phyloP scores from a whole-genome alignment of 768 basidiomycete genomes.

The Cantharellus cinnabarinus region DNA sequence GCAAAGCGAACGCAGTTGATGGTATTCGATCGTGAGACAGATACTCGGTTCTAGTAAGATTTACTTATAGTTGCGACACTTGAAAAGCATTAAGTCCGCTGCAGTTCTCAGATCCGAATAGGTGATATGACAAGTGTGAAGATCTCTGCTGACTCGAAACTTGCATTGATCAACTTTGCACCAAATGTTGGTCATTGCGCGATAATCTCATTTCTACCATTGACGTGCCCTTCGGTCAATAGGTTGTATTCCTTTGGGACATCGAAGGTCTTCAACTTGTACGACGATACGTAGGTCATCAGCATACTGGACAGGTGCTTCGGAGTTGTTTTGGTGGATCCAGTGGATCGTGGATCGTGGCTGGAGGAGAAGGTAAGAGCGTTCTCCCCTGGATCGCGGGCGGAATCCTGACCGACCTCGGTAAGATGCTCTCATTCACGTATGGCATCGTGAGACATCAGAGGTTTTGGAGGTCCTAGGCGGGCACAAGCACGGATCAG shows the following conservation, averaged over 20 bases:
- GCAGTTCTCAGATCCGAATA: neutral
- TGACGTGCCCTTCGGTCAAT: constrained; percentile 8
- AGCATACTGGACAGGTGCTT: constrained; percentile 66
- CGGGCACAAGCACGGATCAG: constrained; percentile 76
- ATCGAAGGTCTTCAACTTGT: constrained; percentile 42
- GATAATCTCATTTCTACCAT: constrained; percentile 5
- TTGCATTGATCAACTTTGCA: constrained; percentile 68
- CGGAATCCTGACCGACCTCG: neutral
- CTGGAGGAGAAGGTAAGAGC: constrained; percentile 79
- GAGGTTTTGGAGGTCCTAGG: constrained; percentile 65
- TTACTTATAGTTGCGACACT: constrained; percentile 3
- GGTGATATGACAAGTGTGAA: constrained; percentile 79
- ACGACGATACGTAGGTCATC: constrained; percentile 72
- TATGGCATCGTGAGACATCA: constrained; percentile 84
- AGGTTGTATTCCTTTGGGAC: constrained; percentile 88
- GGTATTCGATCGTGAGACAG: constrained; percentile 54
- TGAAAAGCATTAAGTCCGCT: neutral
- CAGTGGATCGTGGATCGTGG: constrained; percentile 72
- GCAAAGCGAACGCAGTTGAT: constrained; percentile 29
- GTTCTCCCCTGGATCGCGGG: neutral
- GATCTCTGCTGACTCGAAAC: constrained; percentile 68
- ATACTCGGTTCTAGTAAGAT: constrained; percentile 19
- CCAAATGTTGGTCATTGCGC: constrained; percentile 45
- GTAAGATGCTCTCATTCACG: constrained; percentile 77
- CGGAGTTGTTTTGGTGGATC: constrained; percentile 87